phyloP scores from a whole-genome alignment of 1,139 yeast genomes.

The Candida albicans region DNA sequence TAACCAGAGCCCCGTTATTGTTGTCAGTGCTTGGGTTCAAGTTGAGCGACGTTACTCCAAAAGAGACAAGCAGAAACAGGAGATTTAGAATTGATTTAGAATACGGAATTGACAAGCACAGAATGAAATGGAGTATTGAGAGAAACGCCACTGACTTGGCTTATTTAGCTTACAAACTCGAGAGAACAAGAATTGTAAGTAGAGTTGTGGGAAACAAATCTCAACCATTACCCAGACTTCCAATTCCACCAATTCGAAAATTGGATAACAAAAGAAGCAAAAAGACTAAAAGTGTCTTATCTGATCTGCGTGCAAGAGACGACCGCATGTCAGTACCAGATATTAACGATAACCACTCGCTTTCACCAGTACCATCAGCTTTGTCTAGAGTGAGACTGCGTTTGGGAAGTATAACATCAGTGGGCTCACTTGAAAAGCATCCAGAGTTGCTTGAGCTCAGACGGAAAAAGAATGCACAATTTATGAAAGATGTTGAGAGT shows the following conservation, averaged over 20 bases:
- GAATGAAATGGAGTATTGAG: slow-evolving; percentile 78
- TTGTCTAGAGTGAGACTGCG: slow-evolving; percentile 33
- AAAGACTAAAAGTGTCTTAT: slow-evolving; percentile 3
- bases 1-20: slow-evolving; percentile 78
- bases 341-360: slow-evolving; percentile 12
- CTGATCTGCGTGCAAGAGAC: slow-evolving; percentile 1
- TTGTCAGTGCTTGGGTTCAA: slow-evolving; percentile 69
- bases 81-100: slow-evolving; percentile 71
- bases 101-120: slow-evolving; percentile 82
- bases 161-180: slow-evolving; percentile 66
- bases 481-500: slow-evolving; percentile 48
- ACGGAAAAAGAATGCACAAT: slow-evolving; percentile 35
- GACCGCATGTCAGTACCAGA: slow-evolving; percentile 2
- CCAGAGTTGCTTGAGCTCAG: slow-evolving; percentile 32
- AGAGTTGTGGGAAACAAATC: slow-evolving; percentile 27
- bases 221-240: slow-evolving; percentile 30
- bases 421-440: slow-evolving; percentile 27
- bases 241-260: slow-evolving; percentile 29
- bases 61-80: slow-evolving; percentile 46
- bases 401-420: slow-evolving; percentile 28
- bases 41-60: slow-evolving; percentile 53
- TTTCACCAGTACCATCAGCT: slow-evolving; percentile 7
- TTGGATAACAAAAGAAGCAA: slow-evolving; percentile 9
- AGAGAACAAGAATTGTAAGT: slow-evolving; percentile 34
- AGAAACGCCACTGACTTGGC: slow-evolving; percentile 72